Evolutionary conservation across 306 rosid genomes (phyloP).

Genomic region (Abrus precatorius): DNA sequence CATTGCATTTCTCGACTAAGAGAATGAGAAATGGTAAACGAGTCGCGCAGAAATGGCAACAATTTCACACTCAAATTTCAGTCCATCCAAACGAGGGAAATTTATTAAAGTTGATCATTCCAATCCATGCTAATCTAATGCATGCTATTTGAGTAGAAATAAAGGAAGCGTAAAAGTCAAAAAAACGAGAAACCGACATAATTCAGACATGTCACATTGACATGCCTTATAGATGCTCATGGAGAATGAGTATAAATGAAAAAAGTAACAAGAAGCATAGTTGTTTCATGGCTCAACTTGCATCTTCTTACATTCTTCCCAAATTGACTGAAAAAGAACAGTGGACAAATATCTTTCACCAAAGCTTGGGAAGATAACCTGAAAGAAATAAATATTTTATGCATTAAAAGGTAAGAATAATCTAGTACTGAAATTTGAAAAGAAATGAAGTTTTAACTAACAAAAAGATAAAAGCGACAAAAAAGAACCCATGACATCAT

Average conservation of each 20-base stretch:
- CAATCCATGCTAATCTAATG: too few species aligned
- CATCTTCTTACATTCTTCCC: constrained; percentile 97
- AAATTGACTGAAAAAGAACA: constrained; percentile 82
- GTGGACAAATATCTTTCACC: constrained; percentile 92
- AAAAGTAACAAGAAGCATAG: not conserved
- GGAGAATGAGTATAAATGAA: constrained; percentile 23
- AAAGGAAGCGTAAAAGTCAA: too few species aligned
- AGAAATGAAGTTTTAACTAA: not conserved
- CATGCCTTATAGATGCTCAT: constrained; percentile 34
- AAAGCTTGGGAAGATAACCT: constrained; percentile 91
- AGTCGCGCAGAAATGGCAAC: too few species aligned
- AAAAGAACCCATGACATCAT: not conserved
- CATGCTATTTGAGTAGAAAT: too few species aligned
- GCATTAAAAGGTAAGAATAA: constrained; percentile 10
- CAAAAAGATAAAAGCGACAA: not conserved
- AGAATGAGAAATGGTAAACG: too few species aligned
- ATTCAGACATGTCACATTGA: constrained; percentile 14
- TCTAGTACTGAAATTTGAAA: not conserved
- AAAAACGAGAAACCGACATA: constrained; percentile 43
- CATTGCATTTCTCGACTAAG: too few species aligned
- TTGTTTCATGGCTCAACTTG: constrained; percentile 79
- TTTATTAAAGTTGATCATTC: too few species aligned
- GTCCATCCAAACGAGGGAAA: too few species aligned
- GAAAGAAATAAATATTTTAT: constrained; percentile 45
- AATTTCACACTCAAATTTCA: too few species aligned